Evolutionary conservation across 2,329 filamentous ascomycete genomes (phyloP), one percentile per base, ranked within the genome.

Genomic region (Hypocrella siamensis): DNA sequence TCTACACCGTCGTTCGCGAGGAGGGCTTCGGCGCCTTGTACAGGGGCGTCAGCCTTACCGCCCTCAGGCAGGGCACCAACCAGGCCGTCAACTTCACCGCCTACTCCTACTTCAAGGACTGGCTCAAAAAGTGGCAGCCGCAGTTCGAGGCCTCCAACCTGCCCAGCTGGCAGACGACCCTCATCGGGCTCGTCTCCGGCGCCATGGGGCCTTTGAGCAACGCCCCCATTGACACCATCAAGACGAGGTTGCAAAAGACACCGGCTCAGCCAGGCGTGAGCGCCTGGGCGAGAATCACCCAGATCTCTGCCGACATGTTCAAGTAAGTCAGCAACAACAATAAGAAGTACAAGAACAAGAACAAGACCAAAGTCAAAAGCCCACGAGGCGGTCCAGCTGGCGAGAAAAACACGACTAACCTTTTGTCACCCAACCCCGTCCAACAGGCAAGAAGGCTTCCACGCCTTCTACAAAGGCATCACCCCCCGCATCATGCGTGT

Each of bases 41-140:
- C 62, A 80, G 90, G 37, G 90, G 90, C 52, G 90, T 98, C 5
- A 84, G 80, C 19, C 68, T 98, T 36, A 98, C 90, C 2, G 90
- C 90, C 1, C 67, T 98, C 45, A 73, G 90, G 35, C 90, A 98
- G 65, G 90, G 90, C 41, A 85, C 79, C 40, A 98, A 98, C 61
- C 90, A 98, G 65, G 90, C 92, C 29, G 85, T 88, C 57, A 98
- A 98, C 66, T 98, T 98, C 65, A 96, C 88, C 11, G 88, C 90
- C 9, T 98, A 98, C 63, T 81, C 80, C 1, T 84, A 96, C 58
- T 78, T 98, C 58, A 93, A 93, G 63, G 71, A 79, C 38, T 63
- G 65, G 32, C 66, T 96, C 32, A 76, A 84, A 51, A 58, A 65
- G 31, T 72, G 63, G 49, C 85, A 93, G 56, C 78, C 79, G 6